Base-by-base conservation (phyloP, 495 filamentous ascomycete species). In the Patellaria atrata region DNA sequence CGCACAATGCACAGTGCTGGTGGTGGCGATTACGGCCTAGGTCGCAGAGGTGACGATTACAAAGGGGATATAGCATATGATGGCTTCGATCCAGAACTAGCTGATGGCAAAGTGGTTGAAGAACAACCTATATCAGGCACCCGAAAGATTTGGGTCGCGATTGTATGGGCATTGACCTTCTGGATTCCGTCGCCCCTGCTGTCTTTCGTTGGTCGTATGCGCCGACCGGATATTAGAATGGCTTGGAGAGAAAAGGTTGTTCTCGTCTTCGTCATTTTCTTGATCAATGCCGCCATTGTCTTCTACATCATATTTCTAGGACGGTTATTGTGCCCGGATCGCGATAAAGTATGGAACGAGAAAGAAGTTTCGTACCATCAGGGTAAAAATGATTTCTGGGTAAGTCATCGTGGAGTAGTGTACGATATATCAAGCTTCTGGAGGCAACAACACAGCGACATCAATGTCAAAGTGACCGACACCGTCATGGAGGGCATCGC, bases 241-340 rank as follows among this genome's bases (percentile, higher is more conserved):
- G 89, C 89, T 4, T 97, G 89, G 89, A 65, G 87, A 52, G 89
- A 97, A 48, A 97, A 97, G 58, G 23, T 97, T 24, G 75, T 93
- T 4, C 64, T 97, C 7, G 69, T 82, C 17, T 57, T 78, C 21
- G 38, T 94, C 38, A 96, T 97, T 41, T 51, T 82, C 15, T 44
- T 96, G 20, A 58, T 94, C 44, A 97, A 97, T 54, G 87, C 58
- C 10, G 52, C 72, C 25, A 71, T 97, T 41, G 68, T 94, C 30
- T 97, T 97, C 60, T 93, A 82, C 65, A 94, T 97, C 49, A 75
- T 92, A 47, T 70, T 64, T 19, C 84, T 97, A 41, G 84, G 87
- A 28, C 69, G 65, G 22, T 55, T 96, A 8, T 65, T 94, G 7
- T 97, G 89, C 52, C 89, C 89, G 13, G 81, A 89, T 51, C 82